Evolutionary conservation across 345 rosid species (phyloP).

Genomic region (Aquilaria malaccensis): DNA sequence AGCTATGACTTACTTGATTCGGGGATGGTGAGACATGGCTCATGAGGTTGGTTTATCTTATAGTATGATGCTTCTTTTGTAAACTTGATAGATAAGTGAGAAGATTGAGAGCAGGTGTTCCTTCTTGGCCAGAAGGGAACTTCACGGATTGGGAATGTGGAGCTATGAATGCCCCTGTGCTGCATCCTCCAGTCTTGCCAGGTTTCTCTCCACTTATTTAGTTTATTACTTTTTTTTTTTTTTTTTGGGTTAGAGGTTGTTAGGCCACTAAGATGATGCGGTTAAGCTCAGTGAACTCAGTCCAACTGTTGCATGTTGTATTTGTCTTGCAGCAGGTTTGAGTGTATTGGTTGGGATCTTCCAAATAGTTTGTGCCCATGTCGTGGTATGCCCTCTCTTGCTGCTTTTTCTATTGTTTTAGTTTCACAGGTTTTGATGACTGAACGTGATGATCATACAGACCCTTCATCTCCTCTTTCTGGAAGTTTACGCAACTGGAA

Average conservation of each 20-base stretch:
- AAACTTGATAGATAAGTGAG: conserved; percentile 31
- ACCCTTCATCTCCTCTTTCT: conserved; percentile 35
- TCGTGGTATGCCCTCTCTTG: conserved; percentile 34
- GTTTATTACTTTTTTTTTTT: not conserved
- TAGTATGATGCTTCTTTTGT: not conserved
- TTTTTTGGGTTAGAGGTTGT: no score
- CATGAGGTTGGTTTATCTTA: not conserved
- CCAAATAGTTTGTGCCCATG: conserved; percentile 64
- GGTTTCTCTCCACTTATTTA: conserved; percentile 24
- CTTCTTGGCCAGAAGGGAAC: conserved; percentile 51
- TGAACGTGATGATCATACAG: conserved; percentile 28
- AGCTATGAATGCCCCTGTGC: conserved; percentile 57
- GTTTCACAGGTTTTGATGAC: conserved; percentile 4
- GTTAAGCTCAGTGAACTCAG: no score
- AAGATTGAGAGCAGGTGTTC: conserved; percentile 64
- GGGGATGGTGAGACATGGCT: not conserved
- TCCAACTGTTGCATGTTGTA: not conserved
- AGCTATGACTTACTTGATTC: not conserved
- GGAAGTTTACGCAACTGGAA: conserved; percentile 41
- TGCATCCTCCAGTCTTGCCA: conserved; percentile 16
- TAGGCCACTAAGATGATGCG: no score
- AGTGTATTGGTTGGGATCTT: conserved; percentile 50
- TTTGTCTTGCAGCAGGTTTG: conserved; percentile 26
- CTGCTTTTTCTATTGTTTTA: conserved; percentile 3
- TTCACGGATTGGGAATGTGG: conserved; percentile 81